These are phyloP conservation scores for Gilbertella persicaria DNA, from an alignment of 371 early-diverging fungal species.

Conservation along the genomic window DNA sequence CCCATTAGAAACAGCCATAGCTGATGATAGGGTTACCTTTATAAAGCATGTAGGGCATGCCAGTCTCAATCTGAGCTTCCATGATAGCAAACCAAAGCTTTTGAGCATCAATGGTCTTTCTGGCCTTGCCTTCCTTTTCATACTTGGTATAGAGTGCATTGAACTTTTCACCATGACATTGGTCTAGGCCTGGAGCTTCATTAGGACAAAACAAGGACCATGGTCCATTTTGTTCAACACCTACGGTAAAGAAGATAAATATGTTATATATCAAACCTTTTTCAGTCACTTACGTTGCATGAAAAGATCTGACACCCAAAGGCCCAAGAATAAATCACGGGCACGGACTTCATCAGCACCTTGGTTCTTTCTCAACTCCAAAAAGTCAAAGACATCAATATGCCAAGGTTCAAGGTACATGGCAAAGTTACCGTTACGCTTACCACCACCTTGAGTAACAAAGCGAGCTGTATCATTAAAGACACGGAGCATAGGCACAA, in stretches of 20 bases:
- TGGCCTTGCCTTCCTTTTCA: conserved; percentile 85
- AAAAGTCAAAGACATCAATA: conserved; percentile 97
- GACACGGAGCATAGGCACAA: conserved; percentile 98
- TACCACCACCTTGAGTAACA: conserved; percentile 99
- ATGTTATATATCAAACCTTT: background rate
- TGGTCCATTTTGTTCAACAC: conserved; percentile 89
- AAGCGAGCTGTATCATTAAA: conserved; percentile 99
- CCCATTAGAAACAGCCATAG: background rate
- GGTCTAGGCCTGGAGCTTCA: conserved; percentile 91
- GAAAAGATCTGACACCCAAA: conserved; percentile 99
- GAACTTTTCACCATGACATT: conserved; percentile 97
- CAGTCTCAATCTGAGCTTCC: conserved; percentile 99
- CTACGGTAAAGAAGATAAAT: conserved; percentile 6
- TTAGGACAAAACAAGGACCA: conserved; percentile 99
- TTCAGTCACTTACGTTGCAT: conserved; percentile 80
- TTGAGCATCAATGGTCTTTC: conserved; percentile 93
- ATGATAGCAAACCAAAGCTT: conserved; percentile 99
- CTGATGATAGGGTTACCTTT: conserved; percentile 69
- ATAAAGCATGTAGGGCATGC: conserved; percentile 99
- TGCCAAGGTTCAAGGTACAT: conserved; percentile 99
- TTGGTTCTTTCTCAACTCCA: conserved; percentile 98
- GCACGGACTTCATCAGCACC: conserved; percentile 98
- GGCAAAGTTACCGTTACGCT: conserved; percentile 99
- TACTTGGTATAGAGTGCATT: conserved; percentile 89
- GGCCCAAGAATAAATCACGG: conserved; percentile 96